phyloP scores from a whole-genome alignment of 495 filamentous ascomycete genomes.

The Geopyxis carbonaria region DNA sequence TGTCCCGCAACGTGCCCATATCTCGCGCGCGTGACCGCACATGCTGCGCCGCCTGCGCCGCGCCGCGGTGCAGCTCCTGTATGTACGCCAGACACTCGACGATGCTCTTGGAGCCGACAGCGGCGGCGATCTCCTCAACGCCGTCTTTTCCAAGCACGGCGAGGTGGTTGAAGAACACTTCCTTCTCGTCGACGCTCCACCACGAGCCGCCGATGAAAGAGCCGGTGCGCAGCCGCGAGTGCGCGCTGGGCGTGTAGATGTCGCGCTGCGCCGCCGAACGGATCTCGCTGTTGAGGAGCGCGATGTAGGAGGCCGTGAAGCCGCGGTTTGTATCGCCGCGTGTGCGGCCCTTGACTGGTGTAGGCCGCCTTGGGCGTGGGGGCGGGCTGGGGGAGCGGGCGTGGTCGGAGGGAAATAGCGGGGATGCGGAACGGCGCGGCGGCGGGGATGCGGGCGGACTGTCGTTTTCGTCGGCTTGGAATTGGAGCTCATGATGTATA shows the following conservation, averaged over 20 bases:
- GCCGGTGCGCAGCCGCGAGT: neutral
- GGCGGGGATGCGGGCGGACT: neutral
- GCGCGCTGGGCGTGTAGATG: constrained; percentile 4
- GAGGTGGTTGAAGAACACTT: constrained; percentile 46
- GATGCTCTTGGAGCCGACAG: constrained; percentile 53
- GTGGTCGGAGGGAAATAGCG: neutral
- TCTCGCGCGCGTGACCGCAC: constrained; percentile 21
- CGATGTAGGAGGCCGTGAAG: constrained; percentile 39
- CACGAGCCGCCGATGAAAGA: constrained; percentile 14
- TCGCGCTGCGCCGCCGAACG: constrained; percentile 27
- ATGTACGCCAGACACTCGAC: constrained; percentile 59
- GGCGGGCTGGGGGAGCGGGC: neutral
- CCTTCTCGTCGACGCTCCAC: constrained; percentile 59
- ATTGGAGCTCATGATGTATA: no score
- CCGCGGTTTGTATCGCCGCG: constrained; percentile 11
- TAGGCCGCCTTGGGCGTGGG: neutral
- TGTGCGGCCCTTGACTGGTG: constrained; percentile 5
- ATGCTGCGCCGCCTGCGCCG: constrained; percentile 18
- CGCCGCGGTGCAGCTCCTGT: constrained; percentile 37
- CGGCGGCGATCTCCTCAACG: constrained; percentile 39
- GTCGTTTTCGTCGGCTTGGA: neutral
- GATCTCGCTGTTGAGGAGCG: constrained; percentile 42
- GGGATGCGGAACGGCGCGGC: neutral
- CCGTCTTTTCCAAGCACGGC: constrained; percentile 44
- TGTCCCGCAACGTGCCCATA: constrained; percentile 28